A percentile compares a stretch with the other conserved stretches of the same genome.
Conservation (phyloP, 257 asterid species). For the Solanum infundibuliforme region DNA sequence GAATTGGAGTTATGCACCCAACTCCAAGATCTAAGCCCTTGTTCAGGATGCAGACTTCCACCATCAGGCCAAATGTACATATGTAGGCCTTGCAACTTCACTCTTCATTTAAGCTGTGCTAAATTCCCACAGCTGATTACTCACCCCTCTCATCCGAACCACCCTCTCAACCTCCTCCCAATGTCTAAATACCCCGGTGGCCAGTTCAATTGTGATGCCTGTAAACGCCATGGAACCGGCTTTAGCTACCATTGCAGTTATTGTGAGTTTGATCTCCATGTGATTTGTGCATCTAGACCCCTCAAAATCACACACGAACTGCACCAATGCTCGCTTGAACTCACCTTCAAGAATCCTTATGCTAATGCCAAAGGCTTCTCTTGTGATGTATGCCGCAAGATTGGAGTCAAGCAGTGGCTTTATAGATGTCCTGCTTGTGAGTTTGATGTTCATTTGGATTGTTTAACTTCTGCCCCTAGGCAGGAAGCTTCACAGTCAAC, state of each 20-base stretch:
- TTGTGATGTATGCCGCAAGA: conserved; percentile 37
- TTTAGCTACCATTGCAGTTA: conserved; percentile 52
- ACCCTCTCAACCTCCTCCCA: conserved; percentile 40
- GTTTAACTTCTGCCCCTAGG: conserved; percentile 8
- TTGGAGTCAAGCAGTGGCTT: conserved; percentile 50
- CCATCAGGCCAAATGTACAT: conserved; percentile 34
- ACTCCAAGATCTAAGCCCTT: conserved; percentile 19
- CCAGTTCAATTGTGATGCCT: conserved; percentile 50
- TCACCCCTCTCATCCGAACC: conserved; percentile 49
- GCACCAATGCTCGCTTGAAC: conserved; percentile 41
- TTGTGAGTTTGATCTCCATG: conserved; percentile 55
- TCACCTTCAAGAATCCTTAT: conserved; percentile 42
- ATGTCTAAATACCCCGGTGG: conserved; percentile 34
- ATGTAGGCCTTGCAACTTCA: conserved; percentile 46
- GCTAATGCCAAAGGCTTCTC: conserved; percentile 27
- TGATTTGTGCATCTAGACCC: conserved; percentile 41
- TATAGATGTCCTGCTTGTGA: conserved; percentile 45
- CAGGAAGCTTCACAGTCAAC: neutral
- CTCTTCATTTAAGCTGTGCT: conserved; percentile 44
- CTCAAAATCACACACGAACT: conserved; percentile 22
- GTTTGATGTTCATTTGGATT: conserved; percentile 48
- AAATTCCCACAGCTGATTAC: conserved; percentile 32
- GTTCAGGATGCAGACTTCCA: conserved; percentile 46
- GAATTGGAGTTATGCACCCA: conserved; percentile 11
- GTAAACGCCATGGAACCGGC: conserved; percentile 28